These are phyloP conservation scores for Aurifilum marmelostoma DNA, from an alignment of 2,329 filamentous ascomycete species.

Conservation along the genomic window DNA sequence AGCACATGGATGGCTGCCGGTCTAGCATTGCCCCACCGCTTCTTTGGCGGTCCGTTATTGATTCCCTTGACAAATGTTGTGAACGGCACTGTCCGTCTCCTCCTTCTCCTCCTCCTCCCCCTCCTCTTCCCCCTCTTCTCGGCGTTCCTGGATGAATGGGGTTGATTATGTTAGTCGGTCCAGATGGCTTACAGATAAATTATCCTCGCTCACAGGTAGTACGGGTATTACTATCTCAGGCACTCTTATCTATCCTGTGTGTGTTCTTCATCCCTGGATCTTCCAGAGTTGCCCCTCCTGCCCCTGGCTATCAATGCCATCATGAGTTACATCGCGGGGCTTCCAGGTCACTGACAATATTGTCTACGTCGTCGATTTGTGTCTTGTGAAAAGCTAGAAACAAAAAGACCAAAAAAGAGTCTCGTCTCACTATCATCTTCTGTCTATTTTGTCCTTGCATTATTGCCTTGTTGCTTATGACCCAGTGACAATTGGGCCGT, in stretches of 20 bases:
- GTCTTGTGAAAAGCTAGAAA: not conserved
- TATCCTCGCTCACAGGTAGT: not conserved
- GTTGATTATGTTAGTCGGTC: not conserved
- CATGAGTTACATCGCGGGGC: slow-evolving; percentile 18
- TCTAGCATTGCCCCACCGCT: slow-evolving; percentile 14
- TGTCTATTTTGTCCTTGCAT: not conserved
- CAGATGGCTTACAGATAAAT: not conserved
- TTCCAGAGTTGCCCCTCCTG: not conserved
- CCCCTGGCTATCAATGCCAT: slow-evolving; percentile 11
- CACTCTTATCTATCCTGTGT: slow-evolving; percentile 23
- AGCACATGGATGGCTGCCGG: slow-evolving; percentile 4
- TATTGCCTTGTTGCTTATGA: not conserved
- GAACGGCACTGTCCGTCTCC: not conserved
- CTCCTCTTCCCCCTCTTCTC: not conserved
- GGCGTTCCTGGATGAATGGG: not conserved
- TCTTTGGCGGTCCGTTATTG: slow-evolving; percentile 21
- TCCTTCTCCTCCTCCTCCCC: too few relatives aligned
- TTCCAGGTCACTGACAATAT: slow-evolving; percentile 17
- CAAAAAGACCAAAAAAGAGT: not conserved
- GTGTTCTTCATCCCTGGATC: not conserved
- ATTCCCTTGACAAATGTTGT: slow-evolving; percentile 26
- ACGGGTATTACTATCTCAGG: not conserved
- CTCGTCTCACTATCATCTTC: too few relatives aligned
- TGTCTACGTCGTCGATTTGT: not conserved
- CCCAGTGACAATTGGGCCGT: not conserved